A percentile compares a stretch with the other conserved stretches of the same genome.
These are phyloP conservation scores for Ensete ventricosum DNA, from an alignment of 176 grass and related monocot species.

Conservation along the genomic window DNA sequence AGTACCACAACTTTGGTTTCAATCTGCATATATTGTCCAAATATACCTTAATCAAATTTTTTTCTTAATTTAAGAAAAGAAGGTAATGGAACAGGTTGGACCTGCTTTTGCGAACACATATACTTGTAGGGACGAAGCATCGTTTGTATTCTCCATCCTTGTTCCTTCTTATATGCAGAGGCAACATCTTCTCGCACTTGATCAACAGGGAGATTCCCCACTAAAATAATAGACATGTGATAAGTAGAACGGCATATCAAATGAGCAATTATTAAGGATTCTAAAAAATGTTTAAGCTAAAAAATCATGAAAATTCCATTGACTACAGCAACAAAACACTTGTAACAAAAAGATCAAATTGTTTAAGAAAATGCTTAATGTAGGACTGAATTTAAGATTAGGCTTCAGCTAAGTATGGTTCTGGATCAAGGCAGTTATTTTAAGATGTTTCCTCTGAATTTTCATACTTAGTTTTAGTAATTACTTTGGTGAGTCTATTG, in stretches of 20 bases:
- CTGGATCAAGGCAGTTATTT: neutral
- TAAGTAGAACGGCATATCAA: slow-evolving; percentile 1
- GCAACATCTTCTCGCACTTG: slow-evolving; percentile 39
- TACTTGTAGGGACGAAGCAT: slow-evolving; percentile 40
- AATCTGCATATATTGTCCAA: slow-evolving; percentile 23
- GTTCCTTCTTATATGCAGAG: slow-evolving; percentile 31
- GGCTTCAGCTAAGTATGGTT: neutral
- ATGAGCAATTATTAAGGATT: neutral
- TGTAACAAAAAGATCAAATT: neutral
- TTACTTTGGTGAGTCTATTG: neutral
- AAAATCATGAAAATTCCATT: neutral
- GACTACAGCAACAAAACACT: too few relatives aligned
- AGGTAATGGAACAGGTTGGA: neutral
- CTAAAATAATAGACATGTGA: slow-evolving; percentile 14
- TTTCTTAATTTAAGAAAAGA: neutral
- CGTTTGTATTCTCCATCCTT: slow-evolving; percentile 27
- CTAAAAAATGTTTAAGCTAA: too few relatives aligned
- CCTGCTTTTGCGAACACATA: slow-evolving; percentile 33
- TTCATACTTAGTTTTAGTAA: neutral
- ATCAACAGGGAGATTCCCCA: slow-evolving; percentile 49
- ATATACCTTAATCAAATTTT: neutral
- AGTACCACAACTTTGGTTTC: slow-evolving; percentile 36
- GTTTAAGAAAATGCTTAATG: too few relatives aligned
- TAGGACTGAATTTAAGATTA: neutral
- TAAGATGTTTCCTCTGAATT: too few relatives aligned